Percentiles rank a stretch among this genome's conserved stretches.
Evolutionary conservation across 176 grass and related monocot species (phyloP).

Genomic region (Avena sativa): DNA sequence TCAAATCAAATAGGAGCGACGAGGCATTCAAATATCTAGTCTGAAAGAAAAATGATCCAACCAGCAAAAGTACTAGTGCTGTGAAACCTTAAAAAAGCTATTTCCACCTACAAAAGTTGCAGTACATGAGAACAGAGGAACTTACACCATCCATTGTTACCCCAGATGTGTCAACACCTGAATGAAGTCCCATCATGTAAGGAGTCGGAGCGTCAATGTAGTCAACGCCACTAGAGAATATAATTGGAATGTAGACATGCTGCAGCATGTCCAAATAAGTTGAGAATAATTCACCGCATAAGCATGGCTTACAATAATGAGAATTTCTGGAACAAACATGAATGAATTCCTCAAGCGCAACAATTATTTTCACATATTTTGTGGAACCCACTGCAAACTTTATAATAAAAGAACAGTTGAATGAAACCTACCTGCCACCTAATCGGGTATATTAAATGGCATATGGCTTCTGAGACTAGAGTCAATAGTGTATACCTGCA

Average conservation of each 20-base stretch:
- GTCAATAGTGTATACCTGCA: conserved; percentile 94
- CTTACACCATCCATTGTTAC: conserved; percentile 99
- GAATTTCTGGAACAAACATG: conserved; percentile 30
- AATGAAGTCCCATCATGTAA: conserved; percentile 99
- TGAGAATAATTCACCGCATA: conserved; percentile 27
- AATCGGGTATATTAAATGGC: conserved; percentile 99
- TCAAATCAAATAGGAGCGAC: conserved; percentile 38
- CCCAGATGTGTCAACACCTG: conserved; percentile 88
- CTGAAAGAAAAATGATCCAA: conserved; percentile 18
- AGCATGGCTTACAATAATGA: conserved; percentile 36
- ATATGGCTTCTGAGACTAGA: conserved; percentile 97
- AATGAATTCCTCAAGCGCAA: conserved; percentile 37
- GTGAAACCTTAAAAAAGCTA: conserved; percentile 24
- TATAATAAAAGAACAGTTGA: conserved; percentile 33
- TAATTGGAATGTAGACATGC: conserved; percentile 99
- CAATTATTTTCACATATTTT: conserved; percentile 40
- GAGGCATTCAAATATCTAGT: conserved; percentile 17
- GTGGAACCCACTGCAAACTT: conserved; percentile 14
- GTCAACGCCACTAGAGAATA: conserved; percentile 99
- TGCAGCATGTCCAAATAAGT: conserved; percentile 58
- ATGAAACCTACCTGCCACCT: conserved; percentile 89
- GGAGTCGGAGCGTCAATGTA: conserved; percentile 99
- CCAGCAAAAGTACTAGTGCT: background rate
- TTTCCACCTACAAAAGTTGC: conserved; percentile 19
- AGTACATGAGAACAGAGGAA: conserved; percentile 37